phyloP scores from a whole-genome alignment of 2,329 filamentous ascomycete genomes.

The Tolypocladium ophioglossoides region DNA sequence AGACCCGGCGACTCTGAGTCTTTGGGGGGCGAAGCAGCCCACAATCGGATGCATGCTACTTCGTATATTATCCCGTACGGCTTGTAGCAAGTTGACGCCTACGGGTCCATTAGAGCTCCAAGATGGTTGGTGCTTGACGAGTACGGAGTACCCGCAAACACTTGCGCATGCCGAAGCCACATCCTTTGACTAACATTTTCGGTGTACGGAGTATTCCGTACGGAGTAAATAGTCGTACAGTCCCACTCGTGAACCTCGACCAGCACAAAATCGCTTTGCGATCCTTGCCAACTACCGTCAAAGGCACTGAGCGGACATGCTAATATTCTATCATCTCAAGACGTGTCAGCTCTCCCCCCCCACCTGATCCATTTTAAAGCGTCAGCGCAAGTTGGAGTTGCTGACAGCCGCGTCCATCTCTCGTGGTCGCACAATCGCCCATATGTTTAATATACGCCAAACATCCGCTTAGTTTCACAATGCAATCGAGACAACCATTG shows the following conservation, averaged over 20 bases:
- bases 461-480: not conserved
- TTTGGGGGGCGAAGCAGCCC: not conserved
- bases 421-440: not conserved
- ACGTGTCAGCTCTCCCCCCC: no score
- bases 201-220: no score
- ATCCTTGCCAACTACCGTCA: not conserved
- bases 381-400: not conserved
- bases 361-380: not conserved
- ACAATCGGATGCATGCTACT: not conserved
- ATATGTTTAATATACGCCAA: not conserved
- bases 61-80: not conserved
- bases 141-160: no score
- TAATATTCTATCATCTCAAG: not conserved
- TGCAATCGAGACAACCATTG: not conserved
- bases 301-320: not conserved
- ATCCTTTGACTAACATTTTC: not conserved
- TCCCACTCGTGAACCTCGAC: not conserved
- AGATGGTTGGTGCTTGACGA: no score
- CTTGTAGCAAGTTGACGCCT: not conserved
- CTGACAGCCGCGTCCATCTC: not conserved
- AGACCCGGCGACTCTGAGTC: not conserved
- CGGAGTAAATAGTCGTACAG: no score
- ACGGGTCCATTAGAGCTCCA: no score
- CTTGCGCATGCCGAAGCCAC: not conserved
- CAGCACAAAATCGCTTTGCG: not conserved